Conservation (phyloP, 2,329 filamentous ascomycete genomes). For the Plectosphaerella sp. region DNA sequence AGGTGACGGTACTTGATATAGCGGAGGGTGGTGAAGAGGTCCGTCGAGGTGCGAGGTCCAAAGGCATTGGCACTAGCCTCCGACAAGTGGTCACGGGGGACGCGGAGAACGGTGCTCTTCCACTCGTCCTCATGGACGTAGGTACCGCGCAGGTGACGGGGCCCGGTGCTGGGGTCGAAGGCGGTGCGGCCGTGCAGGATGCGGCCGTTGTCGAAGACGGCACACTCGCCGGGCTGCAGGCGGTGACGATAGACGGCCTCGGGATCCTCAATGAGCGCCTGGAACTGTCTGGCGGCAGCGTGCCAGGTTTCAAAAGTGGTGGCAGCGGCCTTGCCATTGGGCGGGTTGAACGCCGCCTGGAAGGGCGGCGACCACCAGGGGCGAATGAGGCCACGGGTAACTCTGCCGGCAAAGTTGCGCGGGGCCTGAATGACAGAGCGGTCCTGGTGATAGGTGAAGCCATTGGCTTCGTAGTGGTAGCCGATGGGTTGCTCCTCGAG, state of each 20-base stretch:
- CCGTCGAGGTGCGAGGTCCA: too few species aligned
- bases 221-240: slow-evolving; percentile 78
- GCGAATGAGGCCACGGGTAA: slow-evolving; percentile 18
- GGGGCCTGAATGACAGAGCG: slow-evolving; percentile 47
- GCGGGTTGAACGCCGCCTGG: slow-evolving; percentile 51
- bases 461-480: slow-evolving; percentile 67
- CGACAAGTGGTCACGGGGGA: slow-evolving; percentile 20
- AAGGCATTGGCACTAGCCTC: background rate
- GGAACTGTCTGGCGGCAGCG: slow-evolving; percentile 49
- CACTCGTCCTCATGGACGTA: slow-evolving; percentile 63
- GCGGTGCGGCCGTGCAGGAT: slow-evolving; percentile 77
- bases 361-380: slow-evolving; percentile 74
- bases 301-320: slow-evolving; percentile 35
- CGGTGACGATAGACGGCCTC: slow-evolving; percentile 64
- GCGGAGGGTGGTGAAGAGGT: background rate
- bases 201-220: slow-evolving; percentile 86
- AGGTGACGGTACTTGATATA: background rate
- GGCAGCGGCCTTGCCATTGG: slow-evolving; percentile 5
- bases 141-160: slow-evolving; percentile 78
- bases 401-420: slow-evolving; percentile 18
- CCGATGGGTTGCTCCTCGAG: slow-evolving; percentile 44
- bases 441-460: slow-evolving; percentile 55
- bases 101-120: slow-evolving; percentile 19
- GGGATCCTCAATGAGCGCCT: slow-evolving; percentile 50
- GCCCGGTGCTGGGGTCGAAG: slow-evolving; percentile 65